Evolutionary conservation across 352 stramenopile species (phyloP).

Genomic region (Globisporangium viniferum): DNA sequence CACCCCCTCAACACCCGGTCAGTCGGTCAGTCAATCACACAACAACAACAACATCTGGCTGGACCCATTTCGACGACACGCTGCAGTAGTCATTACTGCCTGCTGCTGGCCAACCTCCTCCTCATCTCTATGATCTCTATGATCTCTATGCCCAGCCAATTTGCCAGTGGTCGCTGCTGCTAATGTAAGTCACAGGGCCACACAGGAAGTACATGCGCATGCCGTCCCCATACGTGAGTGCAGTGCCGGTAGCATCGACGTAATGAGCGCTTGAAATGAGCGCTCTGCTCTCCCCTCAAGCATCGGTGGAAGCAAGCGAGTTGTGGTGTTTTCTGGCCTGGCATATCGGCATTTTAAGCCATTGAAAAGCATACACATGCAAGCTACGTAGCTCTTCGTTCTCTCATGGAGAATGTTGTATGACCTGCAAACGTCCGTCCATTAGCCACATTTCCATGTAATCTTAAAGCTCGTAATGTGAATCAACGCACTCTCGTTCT

Average conservation of each 20-base stretch:
- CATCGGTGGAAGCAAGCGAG: background rate
- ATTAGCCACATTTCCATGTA: no score
- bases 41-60: background rate
- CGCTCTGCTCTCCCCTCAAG: background rate
- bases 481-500: background rate
- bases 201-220: background rate
- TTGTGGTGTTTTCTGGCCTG: background rate
- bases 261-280: background rate
- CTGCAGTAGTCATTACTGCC: background rate
- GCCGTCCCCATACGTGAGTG: no score
- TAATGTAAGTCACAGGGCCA: background rate
- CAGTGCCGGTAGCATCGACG: no score
- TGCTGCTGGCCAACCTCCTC: background rate
- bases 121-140: background rate
- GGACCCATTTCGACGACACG: background rate
- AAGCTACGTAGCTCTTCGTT: background rate
- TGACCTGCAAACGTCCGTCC: background rate
- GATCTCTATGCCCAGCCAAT: background rate
- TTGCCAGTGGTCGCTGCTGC: background rate
- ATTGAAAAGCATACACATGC: no score
- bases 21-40: background rate
- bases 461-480: no score
- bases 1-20: background rate
- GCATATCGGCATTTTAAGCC: no score
- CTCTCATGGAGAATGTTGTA: background rate